Percentiles rank a stretch among this genome's conserved stretches.
phyloP scores from a whole-genome alignment of 129 eudicot genomes.

The Chrysanthemum seticuspe region DNA sequence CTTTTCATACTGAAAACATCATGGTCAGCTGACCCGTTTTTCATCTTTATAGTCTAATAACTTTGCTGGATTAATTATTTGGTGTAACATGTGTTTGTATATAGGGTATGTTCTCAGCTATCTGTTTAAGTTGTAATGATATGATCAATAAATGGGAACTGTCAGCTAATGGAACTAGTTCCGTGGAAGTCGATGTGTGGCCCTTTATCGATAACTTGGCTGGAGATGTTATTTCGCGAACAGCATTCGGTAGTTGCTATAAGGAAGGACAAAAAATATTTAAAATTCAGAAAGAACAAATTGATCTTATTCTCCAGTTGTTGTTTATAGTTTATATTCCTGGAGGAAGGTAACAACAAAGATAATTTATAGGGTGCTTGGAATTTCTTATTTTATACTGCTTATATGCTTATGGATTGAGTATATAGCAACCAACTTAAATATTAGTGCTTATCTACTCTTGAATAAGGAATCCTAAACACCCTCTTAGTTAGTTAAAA shows the following conservation, averaged over 20 bases:
- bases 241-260: constrained; percentile 39
- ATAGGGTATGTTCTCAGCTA: constrained; percentile 38
- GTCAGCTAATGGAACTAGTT: constrained; percentile 5
- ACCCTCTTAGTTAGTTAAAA: no score
- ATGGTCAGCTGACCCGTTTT: constrained; percentile 35
- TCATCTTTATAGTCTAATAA: background rate
- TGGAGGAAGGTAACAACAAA: constrained; percentile 38
- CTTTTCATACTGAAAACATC: constrained; percentile 50
- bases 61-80: background rate
- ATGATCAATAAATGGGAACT: constrained; percentile 43
- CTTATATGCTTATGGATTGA: no score
- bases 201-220: constrained; percentile 38
- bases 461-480: no score
- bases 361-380: no score
- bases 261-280: constrained; percentile 40
- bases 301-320: constrained; percentile 10
- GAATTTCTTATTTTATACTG: no score
- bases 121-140: constrained; percentile 30
- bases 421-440: no score
- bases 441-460: no score
- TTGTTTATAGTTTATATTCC: constrained; percentile 23
- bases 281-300: constrained; percentile 41
- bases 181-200: constrained; percentile 44
- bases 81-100: background rate
- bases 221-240: constrained; percentile 42